Conservation (phyloP, 768 basidiomycete species). For the Hypsizygus marmoreus region DNA sequence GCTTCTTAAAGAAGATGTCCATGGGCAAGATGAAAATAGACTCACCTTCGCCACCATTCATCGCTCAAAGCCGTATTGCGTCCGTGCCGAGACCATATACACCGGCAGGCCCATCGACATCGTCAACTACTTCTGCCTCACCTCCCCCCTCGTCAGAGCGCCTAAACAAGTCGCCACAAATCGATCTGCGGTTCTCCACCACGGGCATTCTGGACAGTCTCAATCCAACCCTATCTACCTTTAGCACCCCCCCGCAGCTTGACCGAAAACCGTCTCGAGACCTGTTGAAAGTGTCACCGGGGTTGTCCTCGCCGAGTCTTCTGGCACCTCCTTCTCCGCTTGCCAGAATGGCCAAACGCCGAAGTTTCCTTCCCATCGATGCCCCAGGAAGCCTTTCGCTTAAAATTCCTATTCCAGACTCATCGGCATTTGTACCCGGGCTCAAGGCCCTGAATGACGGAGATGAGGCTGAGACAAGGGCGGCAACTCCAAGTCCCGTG, state of each 20-base stretch:
- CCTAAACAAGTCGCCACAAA: conserved; percentile 53
- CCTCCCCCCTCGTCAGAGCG: conserved; percentile 37
- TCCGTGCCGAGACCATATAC: conserved; percentile 31
- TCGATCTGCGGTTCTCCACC: conserved; percentile 73
- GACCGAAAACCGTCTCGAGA: conserved; percentile 28
- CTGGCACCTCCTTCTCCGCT: conserved; percentile 46
- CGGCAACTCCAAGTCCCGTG: conserved; percentile 46
- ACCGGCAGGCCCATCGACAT: conserved; percentile 25
- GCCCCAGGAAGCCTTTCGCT: conserved; percentile 52
- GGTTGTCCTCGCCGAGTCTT: conserved; percentile 32
- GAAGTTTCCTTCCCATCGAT: conserved; percentile 90
- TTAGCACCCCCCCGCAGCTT: conserved; percentile 26
- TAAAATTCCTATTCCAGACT: conserved; percentile 63
- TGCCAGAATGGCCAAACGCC: conserved; percentile 63
- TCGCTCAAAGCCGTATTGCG: conserved; percentile 32
- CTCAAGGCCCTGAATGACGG: conserved; percentile 44
- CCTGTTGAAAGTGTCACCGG: conserved; percentile 25
- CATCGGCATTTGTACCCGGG: conserved; percentile 60
- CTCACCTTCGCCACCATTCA: conserved; percentile 45
- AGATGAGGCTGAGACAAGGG: conserved; percentile 33
- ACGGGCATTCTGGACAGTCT: conserved; percentile 62
- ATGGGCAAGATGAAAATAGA: conserved; percentile 90
- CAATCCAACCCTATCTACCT: conserved; percentile 30
- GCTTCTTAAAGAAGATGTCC: conserved; percentile 97
- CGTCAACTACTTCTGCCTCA: conserved; percentile 23